Evolutionary conservation across 495 filamentous ascomycete genomes (phyloP), one percentile per base, ranked within the genome.

Genomic region (Penicillium cosmopolitanum): DNA sequence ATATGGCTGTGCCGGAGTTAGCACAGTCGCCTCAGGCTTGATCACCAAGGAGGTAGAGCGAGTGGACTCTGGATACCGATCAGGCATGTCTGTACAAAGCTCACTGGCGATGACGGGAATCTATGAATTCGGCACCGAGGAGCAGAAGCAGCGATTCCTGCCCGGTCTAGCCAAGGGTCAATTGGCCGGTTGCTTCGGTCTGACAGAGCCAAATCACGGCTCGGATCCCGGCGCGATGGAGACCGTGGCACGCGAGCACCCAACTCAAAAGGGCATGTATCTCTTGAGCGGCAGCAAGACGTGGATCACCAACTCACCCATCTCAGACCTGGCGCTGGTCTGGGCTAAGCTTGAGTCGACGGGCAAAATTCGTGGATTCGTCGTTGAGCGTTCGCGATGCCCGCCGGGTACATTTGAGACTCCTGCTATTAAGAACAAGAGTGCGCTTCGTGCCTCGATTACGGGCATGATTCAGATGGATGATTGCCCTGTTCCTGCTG

Each of bases 391-490:
- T 52, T 80, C 81, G 55, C 80, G 90, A 47, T 94, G 92, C 64
- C 91, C 92, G 0, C 82, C 92, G 0, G 93, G 95, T 1, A 94
- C 93, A 0, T 78, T 97, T 19, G 93, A 96, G 75, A 98, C 95
- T 5, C 96, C 95, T 6, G 81, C 87, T 10, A 87, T 98, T 73
- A 96, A 95, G 80, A 89, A 98, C 74, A 98, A 98, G 80, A 96
- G 86, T 61, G 95, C 92, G 0, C 85, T 98, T 18, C 82, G 96
- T 50, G 96, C 95, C 21, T 96, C 91, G 8, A 89, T 97, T 62
- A 98, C 95, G 0, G 95, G 95, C 46, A 97, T 98, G 96, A 97
- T 98, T 58, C 93, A 96, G 62, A 82, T 98, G 61, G 93, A 96
- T 48, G 82, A 90, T 57, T 94, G 91, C 63, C 93, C 95, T 6